Percentiles rank a stretch among this genome's conserved stretches.
phyloP scores from a whole-genome alignment of 768 basidiomycete genomes.

The Rhodocollybia butyracea region DNA sequence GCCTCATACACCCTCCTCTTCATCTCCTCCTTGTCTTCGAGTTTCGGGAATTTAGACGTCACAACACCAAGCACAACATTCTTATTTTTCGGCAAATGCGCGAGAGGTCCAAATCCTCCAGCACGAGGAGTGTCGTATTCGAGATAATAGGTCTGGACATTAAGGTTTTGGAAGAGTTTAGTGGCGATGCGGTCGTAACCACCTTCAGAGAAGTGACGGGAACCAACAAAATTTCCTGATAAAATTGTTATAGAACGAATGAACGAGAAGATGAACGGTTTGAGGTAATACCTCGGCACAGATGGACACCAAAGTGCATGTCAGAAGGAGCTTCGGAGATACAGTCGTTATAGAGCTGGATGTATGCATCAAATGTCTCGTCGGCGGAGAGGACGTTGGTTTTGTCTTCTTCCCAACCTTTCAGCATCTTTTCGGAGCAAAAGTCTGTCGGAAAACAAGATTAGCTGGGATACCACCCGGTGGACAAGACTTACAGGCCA shows the following conservation, averaged over 20 bases:
- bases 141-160: conserved; percentile 43
- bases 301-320: conserved; percentile 39
- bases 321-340: conserved; percentile 34
- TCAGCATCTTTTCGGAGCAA: conserved; percentile 8
- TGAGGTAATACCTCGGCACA: conserved; percentile 34
- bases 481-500: neutral
- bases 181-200: conserved; percentile 42
- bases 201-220: conserved; percentile 40
- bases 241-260: neutral
- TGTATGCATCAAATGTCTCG: conserved; percentile 2
- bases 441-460: neutral
- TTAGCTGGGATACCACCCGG: neutral
- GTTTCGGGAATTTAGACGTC: conserved; percentile 38
- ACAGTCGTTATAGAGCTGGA: conserved; percentile 23
- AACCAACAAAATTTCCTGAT: conserved; percentile 6
- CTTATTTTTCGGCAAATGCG: conserved; percentile 31
- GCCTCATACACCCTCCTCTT: conserved; percentile 5
- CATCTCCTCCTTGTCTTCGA: conserved; percentile 11
- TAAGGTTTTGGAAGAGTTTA: conserved; percentile 41
- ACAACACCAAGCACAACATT: conserved; percentile 39
- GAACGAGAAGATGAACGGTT: neutral
- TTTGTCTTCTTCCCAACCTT: conserved; percentile 6
- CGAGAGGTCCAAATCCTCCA: conserved; percentile 34
- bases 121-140: conserved; percentile 48
- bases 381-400: conserved; percentile 1